Base-by-base conservation (phyloP, 2,329 filamentous ascomycete genomes). In the Hypoxylon sp. region DNA sequence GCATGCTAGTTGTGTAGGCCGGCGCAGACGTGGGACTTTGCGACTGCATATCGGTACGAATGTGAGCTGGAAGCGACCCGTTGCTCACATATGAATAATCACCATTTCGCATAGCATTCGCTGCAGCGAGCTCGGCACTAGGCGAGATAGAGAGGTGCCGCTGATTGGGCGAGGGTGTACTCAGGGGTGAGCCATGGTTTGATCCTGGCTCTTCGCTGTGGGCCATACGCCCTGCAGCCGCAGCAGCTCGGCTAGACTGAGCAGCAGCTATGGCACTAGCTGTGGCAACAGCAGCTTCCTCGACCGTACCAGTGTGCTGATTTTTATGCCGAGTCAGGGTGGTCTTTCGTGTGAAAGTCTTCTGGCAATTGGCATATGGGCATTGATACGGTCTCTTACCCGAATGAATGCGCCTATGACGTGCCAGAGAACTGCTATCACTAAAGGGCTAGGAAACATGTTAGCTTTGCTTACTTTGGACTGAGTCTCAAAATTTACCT, bases 381-480 rank as follows among this genome's bases (percentile, higher is more conserved):
- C 94, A 99, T 72, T 96, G 96, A 78, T 97, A 99, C 1, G 94
- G 94, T 38, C 94, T 83, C 74, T 94, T 96, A 51, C 94, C 94
- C 3, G 91, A 95, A 69, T 99, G 94, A 54, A 97, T 97, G 59
- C 94, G 86, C 52, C 94, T 87, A 74, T 99, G 94, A 46, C 94
- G 84, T 9, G 94, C 94, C 15, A 99, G 78, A 12, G 93, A 97
- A 66, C 91, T 96, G 35, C 91, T 96, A 70, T 99, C 94, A 67
- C 92, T 96, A 67, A 99, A 99, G 7, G 91, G 91, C 92, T 96
- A 66, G 23, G 64, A 23, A 52, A 44, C 63, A 50, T n/a, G 31
- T 67, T 47, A 63, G 63, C 16, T n/a, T n/a, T n/a, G n/a, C n/a
- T n/a, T n/a, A n/a, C n/a, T n/a, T n/a, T n/a, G n/a, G n/a, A n/a